Evolutionary conservation across 768 basidiomycete genomes (phyloP), one percentile per base, ranked within the genome.

Genomic region (Brasilioporus rufonigricans): DNA sequence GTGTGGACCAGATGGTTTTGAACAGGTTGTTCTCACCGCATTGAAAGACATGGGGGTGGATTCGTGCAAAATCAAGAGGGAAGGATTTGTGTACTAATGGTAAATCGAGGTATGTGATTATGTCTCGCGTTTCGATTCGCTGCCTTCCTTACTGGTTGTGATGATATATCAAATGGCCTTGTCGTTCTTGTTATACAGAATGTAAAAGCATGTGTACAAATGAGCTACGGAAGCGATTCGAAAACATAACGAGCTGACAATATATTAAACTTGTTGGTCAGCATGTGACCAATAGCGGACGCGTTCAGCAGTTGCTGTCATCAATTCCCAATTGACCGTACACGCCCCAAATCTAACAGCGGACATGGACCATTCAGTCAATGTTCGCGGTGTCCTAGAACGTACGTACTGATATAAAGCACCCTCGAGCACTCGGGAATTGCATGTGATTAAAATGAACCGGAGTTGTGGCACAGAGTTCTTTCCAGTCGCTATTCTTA

Each of bases 1-100:
- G 13, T 84, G 83, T 63, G 83, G 83, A 4, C 78, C 82, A 1
- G 69, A 66, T 23, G 62, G 60, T 3, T 83, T 81, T 49, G 80
- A 82, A 62, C 62, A 69, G 43, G 62, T 63, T 26, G 70, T 76
- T 2, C 44, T 76, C n/a, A 60, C 57, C 5, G 64, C 64, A 1
- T 58, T 83, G 53, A 64, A 57, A 4, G 67, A 63, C 5, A 53
- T 71, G 36, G 79, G 78, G 4, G 61, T 77, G 11, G 65, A 72
- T 18, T 56, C 64, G 14, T 62, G 57, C 35, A 59, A 54, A 0
- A 67, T 83, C 21, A 70, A 51, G 19, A 62, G 65, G 29, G 79
- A 78, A 59, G 74, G 71, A 5, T 84, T 80, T 63, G 68, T 61
- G 9, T 81, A 81, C 57, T 36, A 33, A 8, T 21, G n/a, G n/a